A percentile compares a stretch with the other conserved stretches of the same genome.
Evolutionary conservation across 1,139 yeast genomes (phyloP).

Genomic region (Sugiyamaella paludigena): DNA sequence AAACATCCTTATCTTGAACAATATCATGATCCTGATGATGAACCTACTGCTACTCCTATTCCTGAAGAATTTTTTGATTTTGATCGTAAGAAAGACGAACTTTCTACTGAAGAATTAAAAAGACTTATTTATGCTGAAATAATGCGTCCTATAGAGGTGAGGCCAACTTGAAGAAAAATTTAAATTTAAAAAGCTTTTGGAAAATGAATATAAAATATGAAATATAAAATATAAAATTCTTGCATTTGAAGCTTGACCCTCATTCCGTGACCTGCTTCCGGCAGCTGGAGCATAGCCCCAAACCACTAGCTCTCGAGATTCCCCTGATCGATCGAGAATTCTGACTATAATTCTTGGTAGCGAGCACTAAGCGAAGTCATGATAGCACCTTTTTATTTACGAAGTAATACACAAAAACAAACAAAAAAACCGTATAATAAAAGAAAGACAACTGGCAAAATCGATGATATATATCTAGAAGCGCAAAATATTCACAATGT

Average conservation of each 20-base stretch:
- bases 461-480: no score
- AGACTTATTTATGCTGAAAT: slow-evolving; percentile 64
- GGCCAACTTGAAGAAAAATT: background rate
- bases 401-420: no score
- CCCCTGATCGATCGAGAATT: no score
- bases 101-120: slow-evolving; percentile 69
- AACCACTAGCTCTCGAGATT: background rate
- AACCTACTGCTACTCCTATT: slow-evolving; percentile 71
- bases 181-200: background rate
- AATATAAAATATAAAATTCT: background rate
- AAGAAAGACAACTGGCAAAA: no score
- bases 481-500: no score
- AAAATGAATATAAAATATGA: background rate
- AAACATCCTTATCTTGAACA: slow-evolving; percentile 74
- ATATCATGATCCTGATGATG: slow-evolving; percentile 83
- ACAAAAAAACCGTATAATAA: no score
- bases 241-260: background rate
- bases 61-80: slow-evolving; percentile 79
- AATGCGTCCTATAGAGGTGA: slow-evolving; percentile 28
- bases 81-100: slow-evolving; percentile 69
- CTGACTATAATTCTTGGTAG: slow-evolving; percentile 4
- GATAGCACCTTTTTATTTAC: no score
- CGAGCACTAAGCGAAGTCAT: no score
- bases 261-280: background rate
- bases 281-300: slow-evolving; percentile 2